Base-by-base conservation (phyloP, 352 stramenopile genomes). In the Pythium pectinolyticum region DNA sequence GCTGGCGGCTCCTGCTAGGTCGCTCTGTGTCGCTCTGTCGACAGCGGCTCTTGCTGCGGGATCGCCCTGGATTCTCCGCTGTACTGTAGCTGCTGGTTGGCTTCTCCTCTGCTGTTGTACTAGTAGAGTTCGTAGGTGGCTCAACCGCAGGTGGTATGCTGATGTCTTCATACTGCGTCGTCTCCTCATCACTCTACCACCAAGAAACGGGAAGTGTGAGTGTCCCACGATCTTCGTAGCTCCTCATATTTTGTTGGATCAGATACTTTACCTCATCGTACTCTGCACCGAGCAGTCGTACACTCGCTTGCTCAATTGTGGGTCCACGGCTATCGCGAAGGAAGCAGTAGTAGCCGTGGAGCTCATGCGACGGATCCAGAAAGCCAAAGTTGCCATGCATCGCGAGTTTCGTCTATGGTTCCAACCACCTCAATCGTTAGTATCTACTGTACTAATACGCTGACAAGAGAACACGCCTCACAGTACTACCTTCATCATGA, bases 281-380 rank as follows among this genome's bases (percentile, higher is more conserved):
- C 45, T 55, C 56, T 15, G 41, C 56, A 6, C 56, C 56, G 15
- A 63, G 47, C 10, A 63, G 34, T 12, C 56, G 45, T 14, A 56
- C 45, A 17, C 22, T 25, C 28, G 12, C 27, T 6, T 24, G 28
- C 1, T 20, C 17, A 5, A 10, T 28, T 28, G 27, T 53, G 15
- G 47, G 5, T 37, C 30, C 8, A 5, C 11, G 15, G 10, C 49
- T 15, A 34, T 58, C 57, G 14, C 57, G 57, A 1, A 65, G 25
- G 37, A 45, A 57, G 12, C 22, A 3, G 49, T 66, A 66, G 59
- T 46, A 60, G 17, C n/a, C 31, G 32, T 66, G 50, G 25, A 66
- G 50, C 17, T 35, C 30, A 35, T 66, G 39, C 12, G 11, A 20
- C 12, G 27, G 11, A 5, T 54, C 10, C 4, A 66, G 49, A 39